These are phyloP conservation scores for Lunularia cruciata DNA, from an alignment of 225 moss, liverwort and hornwort genomes.

Conservation along the genomic window DNA sequence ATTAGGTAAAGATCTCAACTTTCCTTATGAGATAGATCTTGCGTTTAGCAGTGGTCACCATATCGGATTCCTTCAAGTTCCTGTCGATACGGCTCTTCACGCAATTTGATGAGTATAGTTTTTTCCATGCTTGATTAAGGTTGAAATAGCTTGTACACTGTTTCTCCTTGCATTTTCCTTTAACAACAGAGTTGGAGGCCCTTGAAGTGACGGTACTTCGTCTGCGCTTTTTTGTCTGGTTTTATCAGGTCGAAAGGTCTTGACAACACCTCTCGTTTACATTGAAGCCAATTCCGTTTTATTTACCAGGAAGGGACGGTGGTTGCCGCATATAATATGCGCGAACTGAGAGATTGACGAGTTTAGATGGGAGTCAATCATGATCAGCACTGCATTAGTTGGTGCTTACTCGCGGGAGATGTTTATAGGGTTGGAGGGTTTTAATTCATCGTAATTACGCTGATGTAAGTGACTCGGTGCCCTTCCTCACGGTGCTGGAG, in stretches of 20 bases:
- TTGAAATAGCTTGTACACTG: no score
- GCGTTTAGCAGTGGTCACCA: background rate
- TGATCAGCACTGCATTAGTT: background rate
- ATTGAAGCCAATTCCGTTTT: background rate
- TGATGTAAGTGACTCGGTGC: background rate
- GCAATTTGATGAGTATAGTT: no score
- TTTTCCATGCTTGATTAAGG: no score
- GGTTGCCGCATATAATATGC: background rate
- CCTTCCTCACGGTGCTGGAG: background rate
- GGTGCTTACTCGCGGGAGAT: background rate
- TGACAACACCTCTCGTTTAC: background rate
- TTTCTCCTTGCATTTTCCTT: background rate
- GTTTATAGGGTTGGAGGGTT: background rate
- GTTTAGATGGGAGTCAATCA: constrained; percentile 5
- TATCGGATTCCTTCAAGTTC: no score
- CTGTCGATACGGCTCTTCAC: no score
- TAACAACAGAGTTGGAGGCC: background rate
- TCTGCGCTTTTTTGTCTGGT: background rate
- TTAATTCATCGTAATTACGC: background rate
- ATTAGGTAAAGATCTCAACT: constrained; percentile 3
- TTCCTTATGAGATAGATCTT: background rate
- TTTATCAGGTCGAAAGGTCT: background rate
- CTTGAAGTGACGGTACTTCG: background rate
- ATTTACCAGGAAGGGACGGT: background rate
- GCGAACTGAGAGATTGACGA: background rate